Percentiles rank a stretch among this genome's conserved stretches.
Conservation (phyloP, 345 rosid genomes). For the Populus ilicifolia region DNA sequence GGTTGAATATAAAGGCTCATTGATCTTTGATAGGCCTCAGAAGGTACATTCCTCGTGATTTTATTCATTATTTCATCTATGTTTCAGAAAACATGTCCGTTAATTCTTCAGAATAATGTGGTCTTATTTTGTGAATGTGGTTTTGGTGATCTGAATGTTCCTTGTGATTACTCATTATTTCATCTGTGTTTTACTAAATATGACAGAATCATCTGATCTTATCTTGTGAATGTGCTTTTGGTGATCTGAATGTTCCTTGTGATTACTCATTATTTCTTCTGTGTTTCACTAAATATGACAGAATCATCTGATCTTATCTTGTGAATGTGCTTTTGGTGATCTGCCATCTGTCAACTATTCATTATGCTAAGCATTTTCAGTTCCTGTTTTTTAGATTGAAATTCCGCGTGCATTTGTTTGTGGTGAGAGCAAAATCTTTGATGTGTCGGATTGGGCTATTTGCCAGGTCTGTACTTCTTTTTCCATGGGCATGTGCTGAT, state of each 20-base stretch:
- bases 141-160: neutral
- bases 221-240: conserved; percentile 1
- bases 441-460: conserved; percentile 98
- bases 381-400: conserved; percentile 57
- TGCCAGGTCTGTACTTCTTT: conserved; percentile 69
- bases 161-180: neutral
- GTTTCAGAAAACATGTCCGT: neutral
- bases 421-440: conserved; percentile 97
- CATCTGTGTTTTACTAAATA: neutral
- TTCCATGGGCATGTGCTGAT: neutral
- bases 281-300: no score
- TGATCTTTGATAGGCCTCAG: conserved; percentile 72
- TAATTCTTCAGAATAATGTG: neutral
- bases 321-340: neutral
- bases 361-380: conserved; percentile 14
- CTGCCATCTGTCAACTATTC: conserved; percentile 4
- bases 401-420: conserved; percentile 98
- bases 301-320: neutral
- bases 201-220: neutral
- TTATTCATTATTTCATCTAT: neutral
- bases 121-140: neutral
- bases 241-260: no score
- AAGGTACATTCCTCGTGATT: conserved; percentile 43
- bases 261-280: no score
- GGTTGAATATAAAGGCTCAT: conserved; percentile 92